These are phyloP conservation scores for Kingdonia uniflora DNA, from an alignment of 164 flowering plant genomes.

Conservation along the genomic window DNA sequence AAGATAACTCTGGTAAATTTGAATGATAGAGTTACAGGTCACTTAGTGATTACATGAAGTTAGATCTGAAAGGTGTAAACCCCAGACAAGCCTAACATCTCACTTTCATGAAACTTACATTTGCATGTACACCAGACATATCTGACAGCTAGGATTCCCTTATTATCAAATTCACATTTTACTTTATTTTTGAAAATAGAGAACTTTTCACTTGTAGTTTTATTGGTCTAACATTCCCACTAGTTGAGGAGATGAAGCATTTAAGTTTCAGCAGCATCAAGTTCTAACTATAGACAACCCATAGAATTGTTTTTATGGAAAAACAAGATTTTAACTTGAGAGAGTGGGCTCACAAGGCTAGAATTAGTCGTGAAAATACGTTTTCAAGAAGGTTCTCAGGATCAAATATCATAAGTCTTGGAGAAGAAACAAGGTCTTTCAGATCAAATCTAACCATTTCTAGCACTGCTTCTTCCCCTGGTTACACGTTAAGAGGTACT, in stretches of 20 bases:
- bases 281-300: too few species aligned
- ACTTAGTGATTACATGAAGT: too few species aligned
- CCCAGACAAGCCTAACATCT: not conserved
- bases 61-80: too few species aligned
- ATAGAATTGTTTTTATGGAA: conserved; percentile 7
- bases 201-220: not conserved
- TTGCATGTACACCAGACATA: conserved; percentile 6
- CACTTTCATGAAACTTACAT: conserved; percentile 9
- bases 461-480: conserved; percentile 90
- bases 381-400: conserved; percentile 60
- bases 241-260: not conserved
- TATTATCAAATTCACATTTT: too few species aligned
- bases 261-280: too few species aligned
- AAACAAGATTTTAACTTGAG: conserved; percentile 40
- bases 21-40: too few species aligned
- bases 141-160: conserved; percentile 5
- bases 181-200: too few species aligned
- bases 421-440: conserved; percentile 63
- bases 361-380: conserved; percentile 43
- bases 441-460: conserved; percentile 53
- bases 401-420: conserved; percentile 44
- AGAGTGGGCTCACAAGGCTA: conserved; percentile 53
- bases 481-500: conserved; percentile 53
- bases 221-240: not conserved
- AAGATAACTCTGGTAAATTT: too few species aligned